Conservation (phyloP, 2,329 filamentous ascomycete species). For the Blastomyces percursus region DNA sequence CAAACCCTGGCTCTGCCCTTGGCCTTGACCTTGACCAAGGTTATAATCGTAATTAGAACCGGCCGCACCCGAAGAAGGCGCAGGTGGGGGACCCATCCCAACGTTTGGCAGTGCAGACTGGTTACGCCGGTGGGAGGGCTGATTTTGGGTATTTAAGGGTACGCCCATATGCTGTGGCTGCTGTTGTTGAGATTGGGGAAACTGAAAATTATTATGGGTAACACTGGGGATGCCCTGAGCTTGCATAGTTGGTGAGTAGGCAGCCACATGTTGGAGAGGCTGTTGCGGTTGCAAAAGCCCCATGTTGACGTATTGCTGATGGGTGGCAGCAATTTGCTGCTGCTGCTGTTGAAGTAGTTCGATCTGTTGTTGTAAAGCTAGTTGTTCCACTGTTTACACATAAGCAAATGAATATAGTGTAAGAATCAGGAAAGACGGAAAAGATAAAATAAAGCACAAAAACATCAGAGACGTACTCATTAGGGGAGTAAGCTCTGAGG, state of each 20-base stretch:
- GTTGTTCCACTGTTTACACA: constrained; percentile 68
- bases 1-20: constrained; percentile 32
- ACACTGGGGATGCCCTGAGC: constrained; percentile 62
- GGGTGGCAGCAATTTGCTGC: constrained; percentile 90
- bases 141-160: constrained; percentile 62
- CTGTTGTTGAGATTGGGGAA: constrained; percentile 64
- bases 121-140: constrained; percentile 90
- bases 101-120: constrained; percentile 93
- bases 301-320: constrained; percentile 90
- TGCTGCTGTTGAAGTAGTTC: constrained; percentile 93
- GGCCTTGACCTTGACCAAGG: constrained; percentile 26
- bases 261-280: constrained; percentile 57
- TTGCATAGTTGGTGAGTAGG: constrained; percentile 64
- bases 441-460: constrained; percentile 21
- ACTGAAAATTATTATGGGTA: constrained; percentile 66
- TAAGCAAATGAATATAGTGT: constrained; percentile 3
- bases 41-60: constrained; percentile 71
- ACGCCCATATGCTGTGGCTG: constrained; percentile 35
- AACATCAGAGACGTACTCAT: constrained; percentile 61
- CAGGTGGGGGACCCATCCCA: constrained; percentile 76
- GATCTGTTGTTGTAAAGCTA: constrained; percentile 90
- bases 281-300: constrained; percentile 85
- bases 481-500: constrained; percentile 83
- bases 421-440: neutral
- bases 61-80: constrained; percentile 77